Conservation (phyloP, 208 protist species). For the Acanthamoeba sp. region DNA sequence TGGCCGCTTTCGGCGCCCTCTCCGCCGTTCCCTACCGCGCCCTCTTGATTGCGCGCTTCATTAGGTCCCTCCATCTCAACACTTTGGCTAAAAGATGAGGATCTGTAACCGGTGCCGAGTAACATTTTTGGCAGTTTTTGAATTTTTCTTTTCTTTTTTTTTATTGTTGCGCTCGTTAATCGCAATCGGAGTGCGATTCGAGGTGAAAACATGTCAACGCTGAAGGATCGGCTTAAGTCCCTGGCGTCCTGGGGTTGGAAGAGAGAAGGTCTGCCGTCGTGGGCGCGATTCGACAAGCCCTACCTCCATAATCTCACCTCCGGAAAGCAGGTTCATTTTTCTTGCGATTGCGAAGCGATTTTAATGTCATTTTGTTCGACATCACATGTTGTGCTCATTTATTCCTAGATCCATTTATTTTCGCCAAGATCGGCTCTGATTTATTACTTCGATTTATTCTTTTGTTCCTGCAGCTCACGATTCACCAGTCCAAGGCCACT, state of each 20-base stretch:
- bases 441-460: not conserved
- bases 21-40: not conserved
- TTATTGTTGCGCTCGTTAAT: not conserved
- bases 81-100: too few relatives aligned
- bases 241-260: slow-evolving; percentile 59
- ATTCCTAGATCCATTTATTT: too few relatives aligned
- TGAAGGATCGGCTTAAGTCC: slow-evolving; percentile 36
- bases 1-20: not conserved
- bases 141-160: slow-evolving; percentile 28
- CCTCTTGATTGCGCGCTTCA: too few relatives aligned
- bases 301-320: not conserved
- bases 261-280: slow-evolving; percentile 31
- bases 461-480: slow-evolving; percentile 34
- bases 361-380: not conserved
- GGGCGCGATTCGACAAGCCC: slow-evolving; percentile 46
- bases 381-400: too few relatives aligned
- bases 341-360: not conserved
- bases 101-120: too few relatives aligned
- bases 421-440: too few relatives aligned
- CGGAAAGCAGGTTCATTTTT: slow-evolving; percentile 1
- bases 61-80: not conserved
- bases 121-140: not conserved
- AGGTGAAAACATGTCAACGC: slow-evolving; percentile 6
- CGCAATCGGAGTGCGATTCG: not conserved
- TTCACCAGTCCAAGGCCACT: slow-evolving; percentile 41